These are phyloP conservation scores for Dittrichia graveolens DNA, from an alignment of 129 eudicot genomes.

Conservation along the genomic window DNA sequence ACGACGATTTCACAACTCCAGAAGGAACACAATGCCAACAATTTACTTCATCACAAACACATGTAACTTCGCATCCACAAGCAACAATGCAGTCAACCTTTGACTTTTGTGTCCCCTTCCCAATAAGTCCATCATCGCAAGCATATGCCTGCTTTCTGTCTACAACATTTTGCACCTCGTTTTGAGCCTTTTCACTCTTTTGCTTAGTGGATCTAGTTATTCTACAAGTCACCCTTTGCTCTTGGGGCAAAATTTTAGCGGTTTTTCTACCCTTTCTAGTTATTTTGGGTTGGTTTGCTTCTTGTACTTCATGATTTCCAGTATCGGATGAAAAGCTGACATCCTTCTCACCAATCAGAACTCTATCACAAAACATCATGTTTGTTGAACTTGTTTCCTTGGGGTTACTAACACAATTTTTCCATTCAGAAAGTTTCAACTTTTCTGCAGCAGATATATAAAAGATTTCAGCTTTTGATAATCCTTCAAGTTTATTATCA, in stretches of 20 bases:
- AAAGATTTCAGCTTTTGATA: constrained; percentile 45
- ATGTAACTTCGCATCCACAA: constrained; percentile 38
- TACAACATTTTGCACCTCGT: constrained; percentile 16
- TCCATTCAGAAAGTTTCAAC: constrained; percentile 53
- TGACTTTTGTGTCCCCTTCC: constrained; percentile 29
- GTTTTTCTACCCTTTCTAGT: constrained; percentile 62
- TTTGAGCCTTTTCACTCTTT: constrained; percentile 31
- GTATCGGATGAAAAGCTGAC: constrained; percentile 27
- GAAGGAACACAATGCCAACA: constrained; percentile 78
- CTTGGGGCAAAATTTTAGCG: constrained; percentile 37
- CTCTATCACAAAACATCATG: constrained; percentile 24
- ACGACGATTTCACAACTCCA: constrained; percentile 45
- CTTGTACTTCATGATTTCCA: constrained; percentile 30
- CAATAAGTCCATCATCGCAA: constrained; percentile 22
- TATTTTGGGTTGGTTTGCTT: constrained; percentile 38
- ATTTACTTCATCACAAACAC: constrained; percentile 43
- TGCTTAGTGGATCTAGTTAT: constrained; percentile 62
- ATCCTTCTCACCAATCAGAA: constrained; percentile 21
- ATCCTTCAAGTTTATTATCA: constrained; percentile 33
- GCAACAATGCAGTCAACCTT: constrained; percentile 14
- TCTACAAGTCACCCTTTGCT: constrained; percentile 44
- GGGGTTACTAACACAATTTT: constrained; percentile 45
- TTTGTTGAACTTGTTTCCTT: constrained; percentile 34
- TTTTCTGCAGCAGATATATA: constrained; percentile 55
- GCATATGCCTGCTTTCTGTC: constrained; percentile 28